phyloP scores from a whole-genome alignment of 176 grass and related monocot species.

The Eleusine indica region DNA sequence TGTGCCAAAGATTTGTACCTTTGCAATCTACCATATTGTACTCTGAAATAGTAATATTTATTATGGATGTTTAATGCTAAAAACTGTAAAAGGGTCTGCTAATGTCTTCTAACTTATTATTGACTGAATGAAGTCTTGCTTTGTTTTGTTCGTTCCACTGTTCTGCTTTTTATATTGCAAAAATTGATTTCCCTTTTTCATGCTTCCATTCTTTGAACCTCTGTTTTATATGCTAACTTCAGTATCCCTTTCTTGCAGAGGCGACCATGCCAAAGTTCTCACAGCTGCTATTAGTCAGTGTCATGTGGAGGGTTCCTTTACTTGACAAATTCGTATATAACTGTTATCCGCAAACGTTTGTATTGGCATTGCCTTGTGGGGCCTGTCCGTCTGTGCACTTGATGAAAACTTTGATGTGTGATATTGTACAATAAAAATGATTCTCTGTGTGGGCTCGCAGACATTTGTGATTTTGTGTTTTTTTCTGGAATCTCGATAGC shows the following conservation, averaged over 20 bases:
- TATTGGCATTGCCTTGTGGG: slow-evolving; percentile 16
- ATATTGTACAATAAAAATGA: slow-evolving; percentile 38
- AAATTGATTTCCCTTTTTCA: background rate
- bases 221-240: background rate
- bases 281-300: background rate
- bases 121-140: background rate
- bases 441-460: background rate
- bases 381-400: slow-evolving; percentile 12
- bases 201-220: background rate
- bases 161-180: background rate
- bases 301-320: background rate
- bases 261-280: background rate
- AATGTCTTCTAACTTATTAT: background rate
- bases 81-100: background rate
- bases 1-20: background rate
- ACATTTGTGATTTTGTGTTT: background rate
- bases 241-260: slow-evolving; percentile 8
- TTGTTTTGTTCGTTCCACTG: background rate
- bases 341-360: slow-evolving; percentile 8
- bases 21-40: background rate
- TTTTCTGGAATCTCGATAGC: background rate
- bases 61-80: background rate
- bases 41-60: background rate
- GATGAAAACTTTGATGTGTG: slow-evolving; percentile 24
- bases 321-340: slow-evolving; percentile 49